These are phyloP conservation scores for Metarhizium brunneum DNA, from an alignment of 2,329 filamentous ascomycete species.

Conservation along the genomic window DNA sequence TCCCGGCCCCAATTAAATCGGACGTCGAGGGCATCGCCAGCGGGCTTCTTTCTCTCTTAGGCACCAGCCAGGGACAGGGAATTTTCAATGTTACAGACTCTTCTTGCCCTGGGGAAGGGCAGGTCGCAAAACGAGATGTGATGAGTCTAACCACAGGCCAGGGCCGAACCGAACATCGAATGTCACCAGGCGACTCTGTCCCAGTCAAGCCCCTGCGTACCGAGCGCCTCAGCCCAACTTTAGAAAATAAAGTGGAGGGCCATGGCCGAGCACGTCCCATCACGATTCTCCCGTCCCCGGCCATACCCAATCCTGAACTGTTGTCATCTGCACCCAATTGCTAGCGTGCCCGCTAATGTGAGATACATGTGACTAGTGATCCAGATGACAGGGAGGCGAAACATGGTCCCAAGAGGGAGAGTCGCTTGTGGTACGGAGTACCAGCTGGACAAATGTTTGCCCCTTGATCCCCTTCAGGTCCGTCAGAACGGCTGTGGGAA, in stretches of 20 bases:
- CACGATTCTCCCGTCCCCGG: constrained; percentile 1
- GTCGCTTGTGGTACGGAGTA: background rate
- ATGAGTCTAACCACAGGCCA: background rate
- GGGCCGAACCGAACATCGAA: background rate
- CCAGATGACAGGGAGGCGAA: background rate
- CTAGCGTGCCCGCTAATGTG: background rate
- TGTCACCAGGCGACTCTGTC: background rate
- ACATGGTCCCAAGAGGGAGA: background rate
- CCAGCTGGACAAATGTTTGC: background rate
- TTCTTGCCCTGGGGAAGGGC: background rate
- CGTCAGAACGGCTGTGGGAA: background rate
- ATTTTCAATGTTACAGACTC: background rate
- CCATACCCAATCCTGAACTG: constrained; percentile 3
- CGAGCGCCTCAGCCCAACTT: background rate
- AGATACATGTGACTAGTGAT: background rate
- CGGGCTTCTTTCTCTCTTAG: background rate
- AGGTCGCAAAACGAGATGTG: background rate
- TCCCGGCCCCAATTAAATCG: background rate
- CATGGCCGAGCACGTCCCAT: background rate
- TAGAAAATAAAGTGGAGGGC: background rate
- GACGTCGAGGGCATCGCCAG: background rate
- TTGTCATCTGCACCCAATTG: constrained; percentile 3
- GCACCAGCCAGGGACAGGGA: background rate
- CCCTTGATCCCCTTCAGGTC: background rate
- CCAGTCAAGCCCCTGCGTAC: background rate